Base-by-base conservation (phyloP, 371 early-diverging fungal genomes). In the Apophysomyces variabilis region DNA sequence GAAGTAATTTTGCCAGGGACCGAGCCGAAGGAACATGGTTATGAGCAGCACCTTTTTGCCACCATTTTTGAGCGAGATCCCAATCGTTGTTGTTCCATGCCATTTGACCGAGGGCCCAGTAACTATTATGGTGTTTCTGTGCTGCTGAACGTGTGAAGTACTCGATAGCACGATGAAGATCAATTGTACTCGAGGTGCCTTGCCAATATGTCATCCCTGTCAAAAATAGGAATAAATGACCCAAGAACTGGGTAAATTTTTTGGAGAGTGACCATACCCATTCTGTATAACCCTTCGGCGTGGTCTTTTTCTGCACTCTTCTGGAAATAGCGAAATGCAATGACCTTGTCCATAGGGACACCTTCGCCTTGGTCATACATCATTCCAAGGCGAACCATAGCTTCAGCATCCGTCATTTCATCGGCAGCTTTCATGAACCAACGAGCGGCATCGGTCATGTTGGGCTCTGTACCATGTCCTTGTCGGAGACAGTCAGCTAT, bases 81-180 rank as follows among this genome's bases (percentile, higher is more conserved):
- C 66, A 61, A 43, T 79, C 70, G 7, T 68, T 61, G 36, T 73
- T 75, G 11, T 71, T 67, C 8, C 66, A 60, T 7, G 75, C 69
- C 71, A 82, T 75, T 59, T 73, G 70, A 1, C 78, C 76, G 13
- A 82, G 61, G 7, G 71, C 73, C 74, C 75, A 81, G 4, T 71
- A 65, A 44, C 78, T 78, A 36, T 64, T 60, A 7, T 69, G 62
- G 37, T 73, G 73, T 4, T 66, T 69, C 58, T 78, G 73, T 8
- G 68, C 62, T 6, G 79, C 79, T 7, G 82, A 69, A 3, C 60
- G 62, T 11, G 73, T 78, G 57, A 81, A 73, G 70, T 73, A 78
- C 7, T 64, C 57, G 9, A 76, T 64, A 4, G 82, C 78, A 66
- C 37, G 64, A 57, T 57, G 54, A 50, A 50, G 54, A 21, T 50